A percentile compares a stretch with the other conserved stretches of the same genome.
Evolutionary conservation across 2,329 filamentous ascomycete genomes (phyloP).

Genomic region (Colletotrichum tropicale): DNA sequence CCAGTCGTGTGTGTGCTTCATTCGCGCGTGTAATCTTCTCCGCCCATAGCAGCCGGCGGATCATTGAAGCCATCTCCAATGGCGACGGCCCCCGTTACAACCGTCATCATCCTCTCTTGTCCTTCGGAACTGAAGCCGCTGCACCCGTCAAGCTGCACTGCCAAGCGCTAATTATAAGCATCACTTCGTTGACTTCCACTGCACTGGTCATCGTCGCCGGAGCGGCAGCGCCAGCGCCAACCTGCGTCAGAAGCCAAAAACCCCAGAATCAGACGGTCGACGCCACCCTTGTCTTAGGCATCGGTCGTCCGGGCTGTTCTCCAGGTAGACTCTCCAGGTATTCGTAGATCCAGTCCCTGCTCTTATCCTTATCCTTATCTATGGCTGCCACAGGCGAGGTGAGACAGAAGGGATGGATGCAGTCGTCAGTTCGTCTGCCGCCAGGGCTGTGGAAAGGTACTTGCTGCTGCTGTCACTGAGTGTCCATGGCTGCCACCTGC

Average conservation of each 20-base stretch:
- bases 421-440: not conserved
- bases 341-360: not conserved
- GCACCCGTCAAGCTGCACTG: not conserved
- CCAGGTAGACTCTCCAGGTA: not conserved
- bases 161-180: not conserved
- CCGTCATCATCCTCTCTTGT: not conserved
- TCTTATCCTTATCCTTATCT: not conserved
- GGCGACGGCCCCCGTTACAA: not conserved
- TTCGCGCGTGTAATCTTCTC: not conserved
- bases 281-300: not conserved
- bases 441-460: not conserved
- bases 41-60: not conserved
- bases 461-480: not conserved
- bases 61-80: not conserved
- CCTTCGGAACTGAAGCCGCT: not conserved
- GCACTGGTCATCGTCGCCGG: not conserved
- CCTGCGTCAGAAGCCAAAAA: not conserved
- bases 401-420: constrained; percentile 6
- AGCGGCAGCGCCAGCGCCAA: not conserved
- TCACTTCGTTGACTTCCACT: not conserved
- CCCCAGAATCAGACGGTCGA: not conserved
- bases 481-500: not conserved
- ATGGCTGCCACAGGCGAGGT: not conserved
- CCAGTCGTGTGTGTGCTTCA: not conserved
- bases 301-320: not conserved